Conservation (phyloP, 495 filamentous ascomycete species). For the Friedmanniomyces simplex region DNA sequence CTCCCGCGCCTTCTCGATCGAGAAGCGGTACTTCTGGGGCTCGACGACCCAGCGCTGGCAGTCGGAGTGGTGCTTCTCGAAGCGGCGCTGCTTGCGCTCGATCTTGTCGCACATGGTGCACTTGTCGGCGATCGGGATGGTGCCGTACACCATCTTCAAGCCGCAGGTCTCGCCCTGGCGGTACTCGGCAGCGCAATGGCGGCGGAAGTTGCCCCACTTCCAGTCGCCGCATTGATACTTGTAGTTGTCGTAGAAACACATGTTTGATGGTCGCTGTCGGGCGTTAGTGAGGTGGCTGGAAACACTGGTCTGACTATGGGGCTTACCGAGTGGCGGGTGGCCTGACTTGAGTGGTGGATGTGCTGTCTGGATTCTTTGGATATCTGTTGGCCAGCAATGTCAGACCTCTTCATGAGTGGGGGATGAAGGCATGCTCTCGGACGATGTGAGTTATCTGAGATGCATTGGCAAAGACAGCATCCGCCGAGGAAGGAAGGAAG, state of each 20-base stretch:
- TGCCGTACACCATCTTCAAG: conserved; percentile 76
- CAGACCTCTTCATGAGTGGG: background rate
- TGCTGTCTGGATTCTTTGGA: background rate
- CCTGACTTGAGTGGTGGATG: background rate
- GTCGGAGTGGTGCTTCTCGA: conserved; percentile 16
- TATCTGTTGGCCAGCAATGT: background rate
- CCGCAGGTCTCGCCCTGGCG: conserved; percentile 97
- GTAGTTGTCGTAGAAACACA: conserved; percentile 58
- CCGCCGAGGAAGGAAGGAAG: too few species aligned
- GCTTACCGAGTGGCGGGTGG: background rate
- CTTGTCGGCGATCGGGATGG: conserved; percentile 45
- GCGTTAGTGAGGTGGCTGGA: background rate
- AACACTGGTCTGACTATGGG: background rate
- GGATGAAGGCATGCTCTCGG: background rate
- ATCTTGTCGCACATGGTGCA: conserved; percentile 89
- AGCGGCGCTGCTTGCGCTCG: conserved; percentile 69
- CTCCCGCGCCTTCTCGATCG: conserved; percentile 14
- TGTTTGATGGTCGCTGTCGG: conserved; percentile 21
- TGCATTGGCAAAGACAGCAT: too few species aligned
- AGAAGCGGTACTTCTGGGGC: conserved; percentile 7
- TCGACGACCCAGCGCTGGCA: conserved; percentile 14
- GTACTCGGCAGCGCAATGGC: conserved; percentile 93
- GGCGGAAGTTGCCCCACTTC: conserved; percentile 91
- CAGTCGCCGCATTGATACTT: conserved; percentile 70
- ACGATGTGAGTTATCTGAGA: background rate